Percentiles rank a stretch among this genome's conserved stretches.
These are phyloP conservation scores for Aspergillus baeticus DNA, from an alignment of 495 filamentous ascomycete genomes.

Conservation along the genomic window DNA sequence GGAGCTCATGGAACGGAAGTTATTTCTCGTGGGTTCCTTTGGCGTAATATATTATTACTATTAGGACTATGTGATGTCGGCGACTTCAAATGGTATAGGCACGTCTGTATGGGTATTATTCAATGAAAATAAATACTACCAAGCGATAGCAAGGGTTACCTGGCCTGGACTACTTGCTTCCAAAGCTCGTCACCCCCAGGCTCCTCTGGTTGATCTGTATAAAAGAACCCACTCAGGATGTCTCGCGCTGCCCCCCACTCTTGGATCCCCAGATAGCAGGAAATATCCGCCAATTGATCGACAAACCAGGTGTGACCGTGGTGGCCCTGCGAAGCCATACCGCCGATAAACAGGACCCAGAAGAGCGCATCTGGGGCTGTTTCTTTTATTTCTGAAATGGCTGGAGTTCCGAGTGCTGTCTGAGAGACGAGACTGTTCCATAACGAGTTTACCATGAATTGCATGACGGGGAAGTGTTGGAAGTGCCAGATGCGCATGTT, in stretches of 20 bases:
- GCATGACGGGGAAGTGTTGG: slow-evolving; percentile 6
- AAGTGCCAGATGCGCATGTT: slow-evolving; percentile 9
- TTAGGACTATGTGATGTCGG: too few species aligned
- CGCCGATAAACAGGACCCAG: slow-evolving; percentile 10
- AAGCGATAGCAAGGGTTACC: too few species aligned
- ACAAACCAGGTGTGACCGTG: slow-evolving; percentile 2
- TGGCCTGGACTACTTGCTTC: too few species aligned
- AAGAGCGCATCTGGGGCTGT: neutral
- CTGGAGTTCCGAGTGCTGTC: neutral
- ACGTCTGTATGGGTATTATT: too few species aligned
- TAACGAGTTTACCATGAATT: neutral
- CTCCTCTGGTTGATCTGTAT: slow-evolving; percentile 3
- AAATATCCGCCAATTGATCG: neutral
- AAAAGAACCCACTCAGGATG: slow-evolving; percentile 3
- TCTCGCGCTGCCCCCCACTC: neutral
- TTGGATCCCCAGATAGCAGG: neutral
- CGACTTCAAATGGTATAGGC: too few species aligned
- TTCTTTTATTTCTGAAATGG: too few species aligned
- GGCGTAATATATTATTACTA: too few species aligned
- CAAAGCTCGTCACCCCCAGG: neutral
- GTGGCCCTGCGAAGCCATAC: slow-evolving; percentile 5
- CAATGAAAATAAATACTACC: too few species aligned
- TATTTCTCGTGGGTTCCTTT: too few species aligned
- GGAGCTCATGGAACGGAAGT: too few species aligned
- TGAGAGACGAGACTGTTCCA: neutral